Evolutionary conservation across 805 yeast species (phyloP).

Genomic region (Metschnikowia gruessii): DNA sequence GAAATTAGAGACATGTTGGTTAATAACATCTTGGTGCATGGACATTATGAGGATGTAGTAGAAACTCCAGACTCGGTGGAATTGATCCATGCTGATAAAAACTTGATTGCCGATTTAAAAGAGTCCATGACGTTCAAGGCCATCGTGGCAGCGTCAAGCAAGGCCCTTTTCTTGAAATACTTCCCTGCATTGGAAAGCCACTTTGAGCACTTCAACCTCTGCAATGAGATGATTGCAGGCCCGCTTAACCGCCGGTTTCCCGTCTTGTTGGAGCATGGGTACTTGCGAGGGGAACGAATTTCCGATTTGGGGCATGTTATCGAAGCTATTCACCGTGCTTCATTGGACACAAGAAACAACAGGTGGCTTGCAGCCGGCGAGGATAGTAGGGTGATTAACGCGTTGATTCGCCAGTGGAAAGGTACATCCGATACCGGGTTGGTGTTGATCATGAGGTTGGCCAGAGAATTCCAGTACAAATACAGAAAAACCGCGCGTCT

Average conservation of each 20-base stretch:
- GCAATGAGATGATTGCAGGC: no score
- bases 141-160: neutral
- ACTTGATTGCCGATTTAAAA: neutral
- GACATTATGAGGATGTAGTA: no score
- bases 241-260: neutral
- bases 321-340: neutral
- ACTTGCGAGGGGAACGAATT: neutral
- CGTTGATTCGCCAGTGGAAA: neutral
- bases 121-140: neutral
- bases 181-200: neutral
- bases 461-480: neutral
- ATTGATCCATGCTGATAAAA: no score
- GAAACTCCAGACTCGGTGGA: no score
- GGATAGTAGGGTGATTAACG: neutral
- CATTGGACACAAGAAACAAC: neutral
- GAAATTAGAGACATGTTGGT: no score
- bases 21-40: no score
- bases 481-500: neutral
- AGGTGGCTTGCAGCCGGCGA: neutral
- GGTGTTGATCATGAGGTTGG: neutral
- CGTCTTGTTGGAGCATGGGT: neutral
- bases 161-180: neutral
- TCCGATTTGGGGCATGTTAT: neutral
- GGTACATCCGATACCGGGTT: neutral
- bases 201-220: neutral